Percentiles rank a stretch among this genome's conserved stretches.
These are phyloP conservation scores for Tetraselmis striata DNA, from an alignment of 139 green algal species.

Conservation along the genomic window DNA sequence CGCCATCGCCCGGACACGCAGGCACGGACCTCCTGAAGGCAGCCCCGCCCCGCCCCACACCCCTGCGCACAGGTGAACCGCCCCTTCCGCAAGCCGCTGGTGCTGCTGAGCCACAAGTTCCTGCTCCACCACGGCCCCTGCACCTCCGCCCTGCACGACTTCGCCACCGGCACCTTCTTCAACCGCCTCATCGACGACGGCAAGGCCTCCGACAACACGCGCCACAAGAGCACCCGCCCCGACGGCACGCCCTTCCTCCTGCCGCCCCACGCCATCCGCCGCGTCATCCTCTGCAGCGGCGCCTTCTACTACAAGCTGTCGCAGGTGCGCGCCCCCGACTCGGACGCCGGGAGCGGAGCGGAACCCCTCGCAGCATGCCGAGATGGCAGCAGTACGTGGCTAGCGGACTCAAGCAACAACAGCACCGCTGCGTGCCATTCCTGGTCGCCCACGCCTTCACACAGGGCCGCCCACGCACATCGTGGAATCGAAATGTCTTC, in stretches of 20 bases:
- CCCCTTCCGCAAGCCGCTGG: constrained; percentile 39
- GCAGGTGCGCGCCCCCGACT: not conserved
- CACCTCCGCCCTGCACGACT: constrained; percentile 52
- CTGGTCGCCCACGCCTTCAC: too few relatives aligned
- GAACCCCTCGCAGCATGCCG: too few relatives aligned
- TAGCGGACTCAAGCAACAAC: too few relatives aligned
- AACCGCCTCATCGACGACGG: constrained; percentile 64
- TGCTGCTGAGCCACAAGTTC: constrained; percentile 62
- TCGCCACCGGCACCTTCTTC: constrained; percentile 59
- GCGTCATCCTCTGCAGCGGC: constrained; percentile 61
- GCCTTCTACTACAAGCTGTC: constrained; percentile 64
- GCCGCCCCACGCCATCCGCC: constrained; percentile 33
- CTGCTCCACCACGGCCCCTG: constrained; percentile 66
- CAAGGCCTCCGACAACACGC: constrained; percentile 60
- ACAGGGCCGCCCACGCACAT: too few relatives aligned
- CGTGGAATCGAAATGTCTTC: too few relatives aligned
- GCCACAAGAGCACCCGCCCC: constrained; percentile 20
- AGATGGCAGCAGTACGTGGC: too few relatives aligned
- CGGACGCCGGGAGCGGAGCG: too few relatives aligned
- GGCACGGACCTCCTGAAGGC: not conserved
- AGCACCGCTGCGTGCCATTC: too few relatives aligned
- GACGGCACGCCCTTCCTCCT: constrained; percentile 37
- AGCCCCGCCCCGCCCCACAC: not conserved
- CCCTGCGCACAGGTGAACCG: constrained; percentile 42
- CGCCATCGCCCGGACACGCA: too few relatives aligned